Conservation (phyloP, 2,329 filamentous ascomycete species). For the Diaporthe destruens region DNA sequence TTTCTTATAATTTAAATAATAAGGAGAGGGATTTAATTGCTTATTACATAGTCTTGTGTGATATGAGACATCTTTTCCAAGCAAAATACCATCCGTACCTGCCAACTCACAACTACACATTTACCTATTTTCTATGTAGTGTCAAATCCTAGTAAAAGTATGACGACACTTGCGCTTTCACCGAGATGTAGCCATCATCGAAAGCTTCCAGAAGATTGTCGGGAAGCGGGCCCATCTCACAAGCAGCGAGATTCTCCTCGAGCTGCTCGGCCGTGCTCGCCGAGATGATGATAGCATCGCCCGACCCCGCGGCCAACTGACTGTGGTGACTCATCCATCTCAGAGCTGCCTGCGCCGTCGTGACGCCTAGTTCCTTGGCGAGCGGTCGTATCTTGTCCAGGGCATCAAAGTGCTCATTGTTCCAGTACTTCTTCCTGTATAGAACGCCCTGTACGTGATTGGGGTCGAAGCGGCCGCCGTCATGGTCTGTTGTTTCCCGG, state of each 20-base stretch:
- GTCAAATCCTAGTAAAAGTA: slow-evolving; percentile 42
- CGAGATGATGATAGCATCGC: slow-evolving; percentile 63
- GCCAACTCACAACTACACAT: too few species aligned
- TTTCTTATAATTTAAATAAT: background rate
- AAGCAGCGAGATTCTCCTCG: slow-evolving; percentile 58
- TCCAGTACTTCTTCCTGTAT: slow-evolving; percentile 74
- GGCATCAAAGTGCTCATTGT: slow-evolving; percentile 66
- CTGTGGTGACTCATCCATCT: slow-evolving; percentile 76
- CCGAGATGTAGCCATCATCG: slow-evolving; percentile 79
- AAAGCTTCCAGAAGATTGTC: slow-evolving; percentile 76
- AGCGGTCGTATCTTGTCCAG: slow-evolving; percentile 72
- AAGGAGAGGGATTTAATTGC: too few species aligned
- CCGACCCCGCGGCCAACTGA: slow-evolving; percentile 53
- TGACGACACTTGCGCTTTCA: slow-evolving; percentile 58
- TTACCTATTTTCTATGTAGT: too few species aligned
- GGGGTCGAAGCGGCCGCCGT: slow-evolving; percentile 55
- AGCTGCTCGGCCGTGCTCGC: slow-evolving; percentile 61
- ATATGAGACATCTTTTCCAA: too few species aligned
- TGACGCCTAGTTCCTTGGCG: slow-evolving; percentile 70
- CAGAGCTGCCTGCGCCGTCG: slow-evolving; percentile 73
- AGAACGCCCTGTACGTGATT: slow-evolving; percentile 52
- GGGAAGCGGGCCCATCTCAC: slow-evolving; percentile 73
- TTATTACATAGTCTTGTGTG: too few species aligned
- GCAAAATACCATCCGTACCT: too few species aligned
- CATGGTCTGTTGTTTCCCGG: slow-evolving; percentile 47